phyloP scores from a whole-genome alignment of 2,329 filamentous ascomycete species.

The Fusarium drepaniforme region DNA sequence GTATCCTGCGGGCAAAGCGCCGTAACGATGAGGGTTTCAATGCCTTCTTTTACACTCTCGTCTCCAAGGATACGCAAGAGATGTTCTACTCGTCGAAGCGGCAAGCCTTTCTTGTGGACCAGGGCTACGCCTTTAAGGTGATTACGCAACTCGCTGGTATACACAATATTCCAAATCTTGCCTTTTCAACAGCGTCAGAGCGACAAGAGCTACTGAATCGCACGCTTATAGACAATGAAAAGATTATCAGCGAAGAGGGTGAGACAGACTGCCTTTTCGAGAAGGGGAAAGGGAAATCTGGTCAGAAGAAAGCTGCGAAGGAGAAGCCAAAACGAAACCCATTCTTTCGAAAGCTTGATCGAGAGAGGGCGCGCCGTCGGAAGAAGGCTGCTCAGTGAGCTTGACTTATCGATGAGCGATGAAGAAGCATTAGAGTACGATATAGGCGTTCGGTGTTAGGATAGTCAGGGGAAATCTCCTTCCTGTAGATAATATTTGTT shows the following conservation, averaged over 20 bases:
- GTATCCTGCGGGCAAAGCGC: slow-evolving; percentile 90
- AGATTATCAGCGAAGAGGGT: slow-evolving; percentile 5
- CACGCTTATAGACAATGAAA: slow-evolving; percentile 82
- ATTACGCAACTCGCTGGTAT: slow-evolving; percentile 91
- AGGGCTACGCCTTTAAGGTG: slow-evolving; percentile 96
- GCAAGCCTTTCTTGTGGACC: slow-evolving; percentile 92
- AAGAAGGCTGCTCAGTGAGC: neutral
- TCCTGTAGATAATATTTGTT: neutral
- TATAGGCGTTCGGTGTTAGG: neutral
- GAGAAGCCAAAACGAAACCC: slow-evolving; percentile 27
- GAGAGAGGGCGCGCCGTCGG: slow-evolving; percentile 23
- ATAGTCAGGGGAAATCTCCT: neutral
- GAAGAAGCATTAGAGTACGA: neutral
- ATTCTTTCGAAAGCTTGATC: slow-evolving; percentile 37
- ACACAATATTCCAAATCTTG: slow-evolving; percentile 79
- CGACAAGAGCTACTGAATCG: slow-evolving; percentile 84
- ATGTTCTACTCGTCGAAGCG: slow-evolving; percentile 95
- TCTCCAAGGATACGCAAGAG: slow-evolving; percentile 86
- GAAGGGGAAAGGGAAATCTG: neutral
- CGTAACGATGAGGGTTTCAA: slow-evolving; percentile 96
- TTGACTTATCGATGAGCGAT: neutral
- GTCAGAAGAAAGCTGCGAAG: neutral
- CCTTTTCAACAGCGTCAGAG: slow-evolving; percentile 79
- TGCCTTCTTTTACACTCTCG: slow-evolving; percentile 94
- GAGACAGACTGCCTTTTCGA: slow-evolving; percentile 7